Evolutionary conservation across 805 yeast genomes (phyloP).

Genomic region (Wickerhamomyces bovis): DNA sequence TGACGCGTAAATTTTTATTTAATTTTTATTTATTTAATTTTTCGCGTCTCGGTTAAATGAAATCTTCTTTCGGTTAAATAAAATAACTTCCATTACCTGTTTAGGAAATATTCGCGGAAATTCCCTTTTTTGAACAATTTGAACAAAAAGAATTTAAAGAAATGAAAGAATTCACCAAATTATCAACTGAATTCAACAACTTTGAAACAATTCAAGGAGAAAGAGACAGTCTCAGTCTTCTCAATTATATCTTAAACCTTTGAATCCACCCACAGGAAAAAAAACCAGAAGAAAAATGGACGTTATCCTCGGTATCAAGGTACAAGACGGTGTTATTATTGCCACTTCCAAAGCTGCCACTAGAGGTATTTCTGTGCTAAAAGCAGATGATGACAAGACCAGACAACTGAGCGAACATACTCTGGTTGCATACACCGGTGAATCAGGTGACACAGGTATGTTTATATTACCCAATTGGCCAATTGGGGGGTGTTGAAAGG

Average conservation of each 20-base stretch:
- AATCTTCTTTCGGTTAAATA: not conserved
- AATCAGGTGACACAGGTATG: constrained; percentile 80
- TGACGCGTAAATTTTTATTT: not conserved
- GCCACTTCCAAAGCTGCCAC: constrained; percentile 96
- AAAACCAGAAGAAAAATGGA: constrained; percentile 54
- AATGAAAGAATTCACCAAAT: too few species aligned
- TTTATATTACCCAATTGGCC: too few species aligned
- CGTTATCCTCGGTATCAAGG: constrained; percentile 79
- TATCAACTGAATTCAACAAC: too few species aligned
- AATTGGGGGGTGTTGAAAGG: not conserved
- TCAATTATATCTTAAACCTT: not conserved
- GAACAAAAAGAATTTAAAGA: too few species aligned
- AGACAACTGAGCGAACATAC: constrained; percentile 67
- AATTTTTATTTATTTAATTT: not conserved
- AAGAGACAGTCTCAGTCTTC: too few species aligned
- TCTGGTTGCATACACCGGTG: constrained; percentile 88
- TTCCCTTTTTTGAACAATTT: not conserved
- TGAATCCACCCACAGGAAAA: not conserved
- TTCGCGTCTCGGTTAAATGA: not conserved
- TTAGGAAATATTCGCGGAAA: not conserved
- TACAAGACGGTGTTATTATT: constrained; percentile 72
- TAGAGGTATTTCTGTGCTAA: constrained; percentile 80
- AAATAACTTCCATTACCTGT: too few species aligned
- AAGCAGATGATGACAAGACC: constrained; percentile 77
- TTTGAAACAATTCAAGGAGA: too few species aligned